phyloP scores from a whole-genome alignment of 306 rosid species.

The Cucurbita argyrosperma region DNA sequence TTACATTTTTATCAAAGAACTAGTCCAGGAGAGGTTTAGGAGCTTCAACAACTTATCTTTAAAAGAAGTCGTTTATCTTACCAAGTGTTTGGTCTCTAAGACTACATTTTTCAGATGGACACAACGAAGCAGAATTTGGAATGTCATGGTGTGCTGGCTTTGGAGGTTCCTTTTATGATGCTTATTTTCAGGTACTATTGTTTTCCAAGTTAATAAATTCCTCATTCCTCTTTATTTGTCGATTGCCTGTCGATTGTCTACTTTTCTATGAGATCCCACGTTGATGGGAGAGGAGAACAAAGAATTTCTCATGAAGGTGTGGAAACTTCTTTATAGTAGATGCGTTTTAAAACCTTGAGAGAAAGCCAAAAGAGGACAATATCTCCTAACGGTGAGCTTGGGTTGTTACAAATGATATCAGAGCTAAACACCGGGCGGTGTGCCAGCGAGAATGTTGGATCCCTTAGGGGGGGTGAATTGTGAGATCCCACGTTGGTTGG shows the following conservation, averaged over 20 bases:
- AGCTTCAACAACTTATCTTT: neutral
- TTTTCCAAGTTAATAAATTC: neutral
- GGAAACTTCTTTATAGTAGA: too few species aligned
- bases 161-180: slow-evolving; percentile 73
- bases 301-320: too few species aligned
- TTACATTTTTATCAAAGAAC: neutral
- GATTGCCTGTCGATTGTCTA: too few species aligned
- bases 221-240: neutral
- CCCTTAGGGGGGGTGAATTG: too few species aligned
- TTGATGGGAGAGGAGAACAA: too few species aligned
- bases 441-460: too few species aligned
- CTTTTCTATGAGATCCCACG: neutral
- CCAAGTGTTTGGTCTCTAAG: neutral
- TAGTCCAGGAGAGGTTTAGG: neutral
- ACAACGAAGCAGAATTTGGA: slow-evolving; percentile 87
- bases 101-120: slow-evolving; percentile 46
- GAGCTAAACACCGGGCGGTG: too few species aligned
- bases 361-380: too few species aligned
- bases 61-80: neutral
- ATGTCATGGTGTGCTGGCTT: slow-evolving; percentile 98
- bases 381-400: too few species aligned
- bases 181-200: slow-evolving; percentile 63
- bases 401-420: too few species aligned
- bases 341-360: too few species aligned
- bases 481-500: too few species aligned